A percentile compares a stretch with the other conserved stretches of the same genome.
Evolutionary conservation across 805 yeast genomes (phyloP).

Genomic region (Danielia oregonensis): DNA sequence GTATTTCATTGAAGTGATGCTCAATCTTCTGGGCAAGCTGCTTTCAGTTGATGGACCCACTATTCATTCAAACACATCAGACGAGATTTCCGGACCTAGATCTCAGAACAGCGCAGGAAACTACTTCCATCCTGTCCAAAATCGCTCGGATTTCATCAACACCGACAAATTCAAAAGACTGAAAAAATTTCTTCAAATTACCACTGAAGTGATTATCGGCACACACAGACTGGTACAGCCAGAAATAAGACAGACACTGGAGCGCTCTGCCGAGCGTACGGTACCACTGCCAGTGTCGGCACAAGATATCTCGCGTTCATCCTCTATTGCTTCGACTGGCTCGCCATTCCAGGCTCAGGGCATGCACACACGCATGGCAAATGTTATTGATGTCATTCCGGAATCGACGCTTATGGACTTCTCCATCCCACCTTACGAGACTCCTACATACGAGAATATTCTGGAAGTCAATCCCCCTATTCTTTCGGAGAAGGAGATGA

Average conservation of each 20-base stretch:
- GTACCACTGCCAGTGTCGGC: too few species aligned
- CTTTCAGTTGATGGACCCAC: slow-evolving; percentile 23
- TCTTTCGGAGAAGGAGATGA: slow-evolving; percentile 56
- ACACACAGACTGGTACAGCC: slow-evolving; percentile 54
- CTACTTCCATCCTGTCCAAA: slow-evolving; percentile 24
- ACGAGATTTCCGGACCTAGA: too few species aligned
- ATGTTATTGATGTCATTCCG: background rate
- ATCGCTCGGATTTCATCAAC: slow-evolving; percentile 52
- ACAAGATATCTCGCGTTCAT: too few species aligned
- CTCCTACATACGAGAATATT: slow-evolving; percentile 26
- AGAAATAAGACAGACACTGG: too few species aligned
- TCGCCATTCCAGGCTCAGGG: too few species aligned
- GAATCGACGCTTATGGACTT: slow-evolving; percentile 14
- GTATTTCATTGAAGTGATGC: slow-evolving; percentile 77
- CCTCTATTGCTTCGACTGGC: too few species aligned
- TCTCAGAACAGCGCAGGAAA: slow-evolving; percentile 12
- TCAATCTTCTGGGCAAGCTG: slow-evolving; percentile 69
- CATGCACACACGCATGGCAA: background rate
- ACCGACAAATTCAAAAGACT: slow-evolving; percentile 75
- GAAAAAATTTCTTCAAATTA: slow-evolving; percentile 76
- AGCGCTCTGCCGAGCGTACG: too few species aligned
- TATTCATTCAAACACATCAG: too few species aligned
- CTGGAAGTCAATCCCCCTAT: slow-evolving; percentile 6
- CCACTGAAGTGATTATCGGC: slow-evolving; percentile 77
- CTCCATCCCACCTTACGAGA: slow-evolving; percentile 8